Conservation (phyloP, 495 filamentous ascomycete genomes). For the Ascodesmis nigricans region DNA sequence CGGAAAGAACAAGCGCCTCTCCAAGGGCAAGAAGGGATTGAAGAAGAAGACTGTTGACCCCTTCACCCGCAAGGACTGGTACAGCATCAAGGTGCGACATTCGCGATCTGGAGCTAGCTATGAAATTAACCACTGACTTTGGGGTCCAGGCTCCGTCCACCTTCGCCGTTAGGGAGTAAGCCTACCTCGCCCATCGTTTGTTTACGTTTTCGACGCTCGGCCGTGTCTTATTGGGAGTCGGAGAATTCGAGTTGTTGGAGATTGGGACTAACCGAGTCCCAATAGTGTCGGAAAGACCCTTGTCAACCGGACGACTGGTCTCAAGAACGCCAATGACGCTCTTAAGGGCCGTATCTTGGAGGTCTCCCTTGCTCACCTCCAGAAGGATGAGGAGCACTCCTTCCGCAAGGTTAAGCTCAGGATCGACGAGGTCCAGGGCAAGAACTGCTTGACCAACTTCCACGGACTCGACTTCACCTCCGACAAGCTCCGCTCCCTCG, state of each 20-base stretch:
- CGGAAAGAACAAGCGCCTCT: constrained; percentile 96
- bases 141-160: constrained; percentile 79
- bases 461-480: constrained; percentile 99
- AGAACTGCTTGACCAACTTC: constrained; percentile 99
- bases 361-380: constrained; percentile 92
- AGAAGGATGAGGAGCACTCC: constrained; percentile 97
- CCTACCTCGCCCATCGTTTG: constrained; percentile 8
- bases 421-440: constrained; percentile 96
- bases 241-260: background rate
- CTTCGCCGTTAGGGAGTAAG: constrained; percentile 93
- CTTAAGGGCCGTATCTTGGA: constrained; percentile 97
- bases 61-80: constrained; percentile 97
- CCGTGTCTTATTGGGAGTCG: too few relatives aligned
- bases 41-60: constrained; percentile 98
- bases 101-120: background rate
- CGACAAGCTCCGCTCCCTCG: constrained; percentile 94
- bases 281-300: constrained; percentile 92
- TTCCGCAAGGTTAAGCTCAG: constrained; percentile 99
- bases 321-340: constrained; percentile 98
- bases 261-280: constrained; percentile 2
- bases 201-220: constrained; percentile 4
- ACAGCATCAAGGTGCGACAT: constrained; percentile 65
- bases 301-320: constrained; percentile 95
- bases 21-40: constrained; percentile 99
- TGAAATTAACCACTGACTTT: background rate